Evolutionary conservation across 805 yeast genomes (phyloP).

Genomic region (Tetrapisispora namnaoensis): DNA sequence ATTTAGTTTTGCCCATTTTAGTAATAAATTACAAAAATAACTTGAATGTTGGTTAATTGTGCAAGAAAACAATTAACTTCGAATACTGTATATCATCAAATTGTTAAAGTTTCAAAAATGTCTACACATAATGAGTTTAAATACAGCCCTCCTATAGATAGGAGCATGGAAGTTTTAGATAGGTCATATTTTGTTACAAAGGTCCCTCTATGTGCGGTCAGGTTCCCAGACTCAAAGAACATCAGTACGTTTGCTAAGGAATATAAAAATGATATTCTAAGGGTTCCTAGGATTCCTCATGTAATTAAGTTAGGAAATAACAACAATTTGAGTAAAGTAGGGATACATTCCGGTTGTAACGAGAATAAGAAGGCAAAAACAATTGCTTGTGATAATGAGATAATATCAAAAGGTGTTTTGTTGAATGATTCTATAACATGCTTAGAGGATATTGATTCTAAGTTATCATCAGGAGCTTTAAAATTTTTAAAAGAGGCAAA

Average conservation of each 20-base stretch:
- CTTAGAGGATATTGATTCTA: constrained; percentile 29
- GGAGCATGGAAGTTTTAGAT: constrained; percentile 59
- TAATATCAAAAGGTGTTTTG: constrained; percentile 37
- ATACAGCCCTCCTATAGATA: constrained; percentile 54
- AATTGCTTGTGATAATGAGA: constrained; percentile 21
- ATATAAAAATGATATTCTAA: constrained; percentile 51
- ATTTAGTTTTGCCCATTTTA: no score
- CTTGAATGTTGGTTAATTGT: not conserved
- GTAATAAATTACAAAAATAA: no score
- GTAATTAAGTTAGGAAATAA: constrained; percentile 38
- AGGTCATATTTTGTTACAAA: constrained; percentile 48
- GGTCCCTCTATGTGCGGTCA: constrained; percentile 57
- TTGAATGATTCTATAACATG: constrained; percentile 42
- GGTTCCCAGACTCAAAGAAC: constrained; percentile 54
- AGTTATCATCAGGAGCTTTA: constrained; percentile 36
- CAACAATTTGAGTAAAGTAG: constrained; percentile 6
- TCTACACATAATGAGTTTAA: constrained; percentile 5
- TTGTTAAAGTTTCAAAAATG: not conserved
- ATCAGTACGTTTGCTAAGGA: constrained; percentile 54
- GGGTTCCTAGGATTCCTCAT: constrained; percentile 60
- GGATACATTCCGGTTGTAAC: constrained; percentile 2
- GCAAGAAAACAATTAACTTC: not conserved
- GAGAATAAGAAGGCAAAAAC: constrained; percentile 10
- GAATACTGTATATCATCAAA: not conserved
- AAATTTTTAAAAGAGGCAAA: constrained; percentile 39